These are phyloP conservation scores for Globisporangium rhizosaccharum DNA, from an alignment of 352 stramenopile genomes.

Conservation along the genomic window DNA sequence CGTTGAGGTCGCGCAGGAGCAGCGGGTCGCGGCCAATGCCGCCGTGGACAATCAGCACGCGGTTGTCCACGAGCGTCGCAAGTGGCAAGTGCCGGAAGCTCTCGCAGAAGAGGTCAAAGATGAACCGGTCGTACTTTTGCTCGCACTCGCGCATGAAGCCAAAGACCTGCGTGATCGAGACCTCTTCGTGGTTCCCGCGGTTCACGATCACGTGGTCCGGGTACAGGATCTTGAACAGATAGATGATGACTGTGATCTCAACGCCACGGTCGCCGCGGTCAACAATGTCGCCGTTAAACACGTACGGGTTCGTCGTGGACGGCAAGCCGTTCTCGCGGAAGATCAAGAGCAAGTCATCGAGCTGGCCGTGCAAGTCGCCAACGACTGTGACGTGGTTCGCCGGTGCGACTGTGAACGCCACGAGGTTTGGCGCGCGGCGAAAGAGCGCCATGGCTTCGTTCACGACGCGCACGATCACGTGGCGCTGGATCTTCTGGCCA, in stretches of 20 bases:
- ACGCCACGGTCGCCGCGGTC: slow-evolving; percentile 72
- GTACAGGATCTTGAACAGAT: slow-evolving; percentile 79
- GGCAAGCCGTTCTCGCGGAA: slow-evolving; percentile 79
- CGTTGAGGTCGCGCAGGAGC: slow-evolving; percentile 51
- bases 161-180: slow-evolving; percentile 82
- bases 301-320: slow-evolving; percentile 67
- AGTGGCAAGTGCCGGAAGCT: slow-evolving; percentile 74
- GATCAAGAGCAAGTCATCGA: slow-evolving; percentile 82
- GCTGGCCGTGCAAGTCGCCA: slow-evolving; percentile 80
- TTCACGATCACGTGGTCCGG: slow-evolving; percentile 71
- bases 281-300: slow-evolving; percentile 87
- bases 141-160: slow-evolving; percentile 86
- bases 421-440: slow-evolving; percentile 47
- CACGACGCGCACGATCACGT: slow-evolving; percentile 70
- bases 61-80: slow-evolving; percentile 66
- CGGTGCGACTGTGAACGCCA: slow-evolving; percentile 61
- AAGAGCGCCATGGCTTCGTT: slow-evolving; percentile 54
- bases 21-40: slow-evolving; percentile 68
- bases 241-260: slow-evolving; percentile 80
- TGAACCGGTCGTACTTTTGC: slow-evolving; percentile 72
- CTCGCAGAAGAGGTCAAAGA: slow-evolving; percentile 82
- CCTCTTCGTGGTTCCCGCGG: slow-evolving; percentile 85
- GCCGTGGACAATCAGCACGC: slow-evolving; percentile 72
- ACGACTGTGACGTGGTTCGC: slow-evolving; percentile 76
- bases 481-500: slow-evolving; percentile 69